phyloP scores from a whole-genome alignment of 169 alveolate genomes.

The Cryptosporidium tyzzeri region DNA sequence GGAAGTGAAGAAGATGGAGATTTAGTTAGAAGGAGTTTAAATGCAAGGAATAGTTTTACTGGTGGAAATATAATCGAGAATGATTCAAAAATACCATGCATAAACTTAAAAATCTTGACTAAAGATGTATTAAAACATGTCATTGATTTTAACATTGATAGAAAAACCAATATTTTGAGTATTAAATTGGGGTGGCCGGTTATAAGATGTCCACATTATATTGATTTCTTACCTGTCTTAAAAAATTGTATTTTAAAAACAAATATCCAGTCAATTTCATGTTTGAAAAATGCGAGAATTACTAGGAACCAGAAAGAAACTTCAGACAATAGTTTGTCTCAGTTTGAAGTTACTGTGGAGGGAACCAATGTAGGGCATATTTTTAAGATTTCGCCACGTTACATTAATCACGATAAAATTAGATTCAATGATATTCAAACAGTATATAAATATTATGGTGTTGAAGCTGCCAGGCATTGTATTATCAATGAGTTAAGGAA shows the following conservation, averaged over 20 bases:
- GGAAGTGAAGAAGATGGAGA: conserved; percentile 6
- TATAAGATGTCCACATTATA: conserved; percentile 50
- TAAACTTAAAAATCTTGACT: conserved; percentile 37
- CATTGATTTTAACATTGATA: conserved; percentile 26
- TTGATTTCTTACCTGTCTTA: conserved; percentile 57
- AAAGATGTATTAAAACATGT: conserved; percentile 38
- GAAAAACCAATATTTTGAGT: conserved; percentile 39
- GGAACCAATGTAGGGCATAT: conserved; percentile 71
- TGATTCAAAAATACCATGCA: conserved; percentile 6
- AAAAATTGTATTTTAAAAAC: conserved; percentile 34
- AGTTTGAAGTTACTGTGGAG: conserved; percentile 56
- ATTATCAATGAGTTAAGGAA: conserved; percentile 93
- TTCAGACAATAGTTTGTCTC: neutral
- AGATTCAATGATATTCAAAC: conserved; percentile 94
- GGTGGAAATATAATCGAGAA: conserved; percentile 7
- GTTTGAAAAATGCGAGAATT: conserved; percentile 62
- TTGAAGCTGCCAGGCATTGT: conserved; percentile 97
- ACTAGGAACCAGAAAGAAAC: conserved; percentile 17
- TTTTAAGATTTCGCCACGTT: conserved; percentile 79
- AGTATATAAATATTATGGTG: conserved; percentile 94
- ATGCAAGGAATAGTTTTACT: neutral
- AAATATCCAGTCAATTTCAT: conserved; percentile 34
- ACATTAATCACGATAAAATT: conserved; percentile 90
- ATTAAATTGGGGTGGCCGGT: conserved; percentile 45
- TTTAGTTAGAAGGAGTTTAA: neutral